phyloP scores from a whole-genome alignment of 768 basidiomycete genomes.

The Phylloporus sp. region DNA sequence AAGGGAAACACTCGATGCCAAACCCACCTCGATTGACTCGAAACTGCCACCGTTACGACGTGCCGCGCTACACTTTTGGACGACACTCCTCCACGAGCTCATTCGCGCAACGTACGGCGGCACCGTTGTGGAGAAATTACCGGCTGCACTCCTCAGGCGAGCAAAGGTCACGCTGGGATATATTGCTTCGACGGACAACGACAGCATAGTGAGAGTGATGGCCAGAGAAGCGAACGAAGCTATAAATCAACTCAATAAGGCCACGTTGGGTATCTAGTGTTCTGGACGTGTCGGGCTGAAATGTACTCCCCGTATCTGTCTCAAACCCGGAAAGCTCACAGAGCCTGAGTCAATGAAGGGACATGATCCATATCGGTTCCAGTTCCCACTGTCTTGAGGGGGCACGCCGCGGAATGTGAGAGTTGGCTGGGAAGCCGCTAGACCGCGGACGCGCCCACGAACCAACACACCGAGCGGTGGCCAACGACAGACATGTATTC shows the following conservation, averaged over 20 bases:
- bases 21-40: constrained; percentile 52
- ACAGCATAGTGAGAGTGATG: constrained; percentile 67
- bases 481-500: background rate
- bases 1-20: constrained; percentile 39
- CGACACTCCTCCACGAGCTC: constrained; percentile 58
- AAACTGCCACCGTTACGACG: constrained; percentile 80
- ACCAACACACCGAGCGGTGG: constrained; percentile 7
- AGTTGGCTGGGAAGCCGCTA: constrained; percentile 20
- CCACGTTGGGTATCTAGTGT: constrained; percentile 32
- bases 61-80: constrained; percentile 79
- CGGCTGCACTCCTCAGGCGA: constrained; percentile 40
- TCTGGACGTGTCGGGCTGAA: background rate
- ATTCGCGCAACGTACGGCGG: constrained; percentile 48
- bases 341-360: constrained; percentile 83
- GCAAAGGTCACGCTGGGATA: constrained; percentile 63
- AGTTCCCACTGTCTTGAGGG: constrained; percentile 8
- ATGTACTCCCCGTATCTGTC: constrained; percentile 89
- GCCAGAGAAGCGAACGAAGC: constrained; percentile 63
- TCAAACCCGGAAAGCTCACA: constrained; percentile 57
- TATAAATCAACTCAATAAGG: constrained; percentile 46
- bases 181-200: constrained; percentile 65
- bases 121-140: constrained; percentile 3
- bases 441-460: constrained; percentile 25
- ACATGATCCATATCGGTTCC: constrained; percentile 54
- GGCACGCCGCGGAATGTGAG: constrained; percentile 16